Base-by-base conservation (phyloP, 2,329 filamentous ascomycete species). In the Fusarium haematococcum region DNA sequence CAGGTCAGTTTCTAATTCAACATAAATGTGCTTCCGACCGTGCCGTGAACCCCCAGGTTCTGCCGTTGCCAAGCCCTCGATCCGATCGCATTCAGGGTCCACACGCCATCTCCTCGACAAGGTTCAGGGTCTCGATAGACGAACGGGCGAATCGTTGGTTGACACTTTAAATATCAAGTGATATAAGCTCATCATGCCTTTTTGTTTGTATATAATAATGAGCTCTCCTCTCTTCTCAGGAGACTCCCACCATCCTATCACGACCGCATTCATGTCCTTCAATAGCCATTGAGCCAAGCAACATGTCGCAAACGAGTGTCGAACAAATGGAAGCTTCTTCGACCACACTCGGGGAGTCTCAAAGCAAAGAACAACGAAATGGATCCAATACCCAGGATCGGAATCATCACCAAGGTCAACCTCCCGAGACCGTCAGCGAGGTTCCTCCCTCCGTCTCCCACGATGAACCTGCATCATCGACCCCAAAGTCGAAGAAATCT, bases 41-140 rank as follows among this genome's bases (percentile, higher is more conserved):
- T 54, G 50, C 27, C 27, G 50, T 32, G n/a, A 54, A 32, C 5
- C 50, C 48, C 27, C 30, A 54, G 18, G 18, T 30, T 25, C 6
- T 5, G 8, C n/a, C 16, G 4, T 37, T 27, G 30, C 50, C 27
- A 20, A 58, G 52, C 10, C 10, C 30, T 74, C 67, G 70, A 74
- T 74, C 61, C 71, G 71, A 74, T 74, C 71, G 71, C 71, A 74
- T 74, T 74, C 41, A 33, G 64, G 61, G 16, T 52, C 57, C 41
- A 14, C 54, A n/a, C 25, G 16, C 32, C 41, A 37, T 27, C 11
- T 33, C 14, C 9, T 37, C 35, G 16, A 45, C 57, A 30, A 30
- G 56, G 14, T 8, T 56, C 20, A 56, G 54, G 35, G 41, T 57
- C 41, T 16, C 16, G 10, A 56, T 43, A 65, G 23, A 37, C 14